These are phyloP conservation scores for Coccomyxa sp. DNA, from an alignment of 139 green algal species.

Conservation along the genomic window DNA sequence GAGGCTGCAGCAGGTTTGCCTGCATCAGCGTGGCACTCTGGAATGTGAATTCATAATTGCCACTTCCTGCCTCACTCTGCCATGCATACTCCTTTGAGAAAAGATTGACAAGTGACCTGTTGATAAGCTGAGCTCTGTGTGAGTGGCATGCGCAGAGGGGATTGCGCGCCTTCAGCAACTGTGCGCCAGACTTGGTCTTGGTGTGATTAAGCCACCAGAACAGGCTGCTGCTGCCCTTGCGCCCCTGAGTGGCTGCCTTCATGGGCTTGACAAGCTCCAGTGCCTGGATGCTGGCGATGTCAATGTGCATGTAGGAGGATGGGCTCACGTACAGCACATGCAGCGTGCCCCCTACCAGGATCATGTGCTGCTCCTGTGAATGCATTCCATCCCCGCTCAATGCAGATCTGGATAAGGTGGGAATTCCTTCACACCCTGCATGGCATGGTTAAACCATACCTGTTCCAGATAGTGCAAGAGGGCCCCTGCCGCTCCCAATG, in stretches of 20 bases:
- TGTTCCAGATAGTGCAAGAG: constrained; percentile 39
- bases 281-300: constrained; percentile 30
- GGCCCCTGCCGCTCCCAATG: constrained; percentile 56
- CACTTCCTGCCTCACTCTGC: no score
- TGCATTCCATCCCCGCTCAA: background rate
- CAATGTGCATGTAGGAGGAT: constrained; percentile 56
- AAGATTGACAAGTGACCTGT: no score
- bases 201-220: constrained; percentile 51
- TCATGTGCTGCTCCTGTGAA: constrained; percentile 20
- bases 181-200: constrained; percentile 41
- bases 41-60: background rate
- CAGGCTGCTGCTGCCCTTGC: constrained; percentile 23
- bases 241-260: constrained; percentile 10
- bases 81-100: no score
- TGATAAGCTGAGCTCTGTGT: no score
- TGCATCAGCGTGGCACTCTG: background rate
- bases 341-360: constrained; percentile 22
- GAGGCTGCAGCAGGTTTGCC: constrained; percentile 81
- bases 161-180: constrained; percentile 54
- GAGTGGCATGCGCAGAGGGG: no score
- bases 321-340: constrained; percentile 13
- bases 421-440: no score
- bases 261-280: constrained; percentile 53
- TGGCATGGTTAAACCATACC: background rate
- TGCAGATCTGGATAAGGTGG: no score